These are phyloP conservation scores for Hymenoscyphus scutula DNA, from an alignment of 2,329 filamentous ascomycete genomes.

Conservation along the genomic window DNA sequence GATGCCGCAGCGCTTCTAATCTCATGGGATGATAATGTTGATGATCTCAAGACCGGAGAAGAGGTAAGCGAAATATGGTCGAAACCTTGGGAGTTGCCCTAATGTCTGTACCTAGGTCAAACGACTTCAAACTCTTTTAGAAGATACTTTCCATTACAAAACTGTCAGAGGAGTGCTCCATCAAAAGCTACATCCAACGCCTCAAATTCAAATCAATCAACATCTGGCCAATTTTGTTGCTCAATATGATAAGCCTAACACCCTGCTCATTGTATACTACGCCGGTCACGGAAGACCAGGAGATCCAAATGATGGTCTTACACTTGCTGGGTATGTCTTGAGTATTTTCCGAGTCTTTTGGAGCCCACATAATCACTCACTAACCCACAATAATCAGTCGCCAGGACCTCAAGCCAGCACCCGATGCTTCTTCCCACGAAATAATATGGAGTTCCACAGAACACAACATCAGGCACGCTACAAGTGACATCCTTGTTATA, in stretches of 20 bases:
- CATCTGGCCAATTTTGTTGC: constrained; percentile 17
- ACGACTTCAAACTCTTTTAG: constrained; percentile 7
- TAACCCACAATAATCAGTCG: neutral
- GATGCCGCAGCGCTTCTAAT: constrained; percentile 15
- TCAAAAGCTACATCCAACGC: neutral
- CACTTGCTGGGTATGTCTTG: constrained; percentile 14
- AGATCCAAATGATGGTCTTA: constrained; percentile 4
- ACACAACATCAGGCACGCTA: constrained; percentile 13
- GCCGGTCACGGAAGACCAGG: constrained; percentile 19
- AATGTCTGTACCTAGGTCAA: constrained; percentile 14
- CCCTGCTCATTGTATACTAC: constrained; percentile 23
- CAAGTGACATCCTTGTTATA: constrained; percentile 20
- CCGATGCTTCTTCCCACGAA: neutral
- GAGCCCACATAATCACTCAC: too few species aligned
- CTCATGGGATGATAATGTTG: constrained; percentile 15
- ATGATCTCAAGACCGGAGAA: constrained; percentile 14
- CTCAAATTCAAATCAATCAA: constrained; percentile 16
- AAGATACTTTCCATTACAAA: constrained; percentile 13
- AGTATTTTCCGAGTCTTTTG: too few species aligned
- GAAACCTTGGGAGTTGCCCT: neutral
- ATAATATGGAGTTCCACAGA: constrained; percentile 18
- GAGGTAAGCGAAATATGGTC: constrained; percentile 14
- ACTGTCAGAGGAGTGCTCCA: neutral
- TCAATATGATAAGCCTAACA: constrained; percentile 11
- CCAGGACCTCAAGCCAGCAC: neutral